Conservation (phyloP, 495 filamentous ascomycete species). For the Penicillium taxi region DNA sequence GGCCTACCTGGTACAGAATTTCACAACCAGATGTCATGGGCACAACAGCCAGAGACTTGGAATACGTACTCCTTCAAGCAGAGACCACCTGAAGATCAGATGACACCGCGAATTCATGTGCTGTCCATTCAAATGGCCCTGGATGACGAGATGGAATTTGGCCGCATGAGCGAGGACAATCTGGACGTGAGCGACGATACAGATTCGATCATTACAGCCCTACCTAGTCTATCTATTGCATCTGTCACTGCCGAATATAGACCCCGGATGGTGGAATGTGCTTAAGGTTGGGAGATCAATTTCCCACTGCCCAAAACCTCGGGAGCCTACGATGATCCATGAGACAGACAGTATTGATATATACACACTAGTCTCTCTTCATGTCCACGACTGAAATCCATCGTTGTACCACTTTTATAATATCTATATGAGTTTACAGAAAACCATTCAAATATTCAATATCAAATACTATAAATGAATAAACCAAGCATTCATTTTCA, state of each 20-base stretch:
- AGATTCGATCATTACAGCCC: conserved; percentile 32
- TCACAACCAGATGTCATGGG: conserved; percentile 27
- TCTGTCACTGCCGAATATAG: conserved; percentile 7
- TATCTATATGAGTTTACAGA: too few relatives aligned
- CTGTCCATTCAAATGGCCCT: conserved; percentile 24
- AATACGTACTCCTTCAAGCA: conserved; percentile 32
- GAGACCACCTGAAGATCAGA: conserved; percentile 17
- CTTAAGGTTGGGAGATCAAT: conserved; percentile 7
- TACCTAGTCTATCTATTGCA: conserved; percentile 25
- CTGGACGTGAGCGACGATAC: conserved; percentile 9
- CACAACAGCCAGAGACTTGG: conserved; percentile 23
- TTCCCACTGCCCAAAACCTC: too few relatives aligned
- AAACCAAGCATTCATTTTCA: conserved; percentile 13
- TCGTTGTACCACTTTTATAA: too few relatives aligned
- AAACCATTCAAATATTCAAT: too few relatives aligned
- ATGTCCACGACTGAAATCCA: too few relatives aligned
- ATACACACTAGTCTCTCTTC: too few relatives aligned
- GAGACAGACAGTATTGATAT: too few relatives aligned
- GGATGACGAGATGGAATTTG: conserved; percentile 17
- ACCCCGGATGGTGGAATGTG: conserved; percentile 11
- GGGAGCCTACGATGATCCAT: too few relatives aligned
- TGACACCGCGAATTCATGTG: conserved; percentile 29
- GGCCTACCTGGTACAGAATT: conserved; percentile 11
- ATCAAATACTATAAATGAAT: too few relatives aligned
- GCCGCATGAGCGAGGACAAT: conserved; percentile 3